Percentiles rank a stretch among this genome's conserved stretches.
Conservation (phyloP, 371 early-diverging fungal species). For the Umbelopsis sp. region DNA sequence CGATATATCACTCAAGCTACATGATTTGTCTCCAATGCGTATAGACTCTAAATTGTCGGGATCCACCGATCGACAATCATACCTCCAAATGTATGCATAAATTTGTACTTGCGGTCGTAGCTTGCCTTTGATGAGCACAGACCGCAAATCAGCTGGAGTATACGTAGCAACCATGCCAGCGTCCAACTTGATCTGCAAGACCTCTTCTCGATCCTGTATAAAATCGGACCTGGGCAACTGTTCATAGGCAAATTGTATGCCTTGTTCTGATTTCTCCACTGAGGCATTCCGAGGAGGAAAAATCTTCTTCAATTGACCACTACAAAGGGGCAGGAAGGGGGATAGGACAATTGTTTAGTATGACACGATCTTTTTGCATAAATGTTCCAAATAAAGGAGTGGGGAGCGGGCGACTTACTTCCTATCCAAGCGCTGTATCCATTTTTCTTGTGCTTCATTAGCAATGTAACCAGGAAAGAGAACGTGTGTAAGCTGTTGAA, state of each 20-base stretch:
- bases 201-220: constrained; percentile 38
- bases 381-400: not conserved
- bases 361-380: not conserved
- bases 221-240: constrained; percentile 35
- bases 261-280: constrained; percentile 20
- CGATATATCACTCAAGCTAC: not conserved
- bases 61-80: constrained; percentile 21
- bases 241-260: constrained; percentile 38
- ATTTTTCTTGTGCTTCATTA: not conserved
- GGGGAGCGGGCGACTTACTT: not conserved
- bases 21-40: constrained; percentile 23
- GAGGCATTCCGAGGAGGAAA: too few relatives aligned
- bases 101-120: constrained; percentile 32
- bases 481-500: not conserved
- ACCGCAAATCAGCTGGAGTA: constrained; percentile 15
- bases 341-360: not conserved
- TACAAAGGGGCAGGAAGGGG: not conserved
- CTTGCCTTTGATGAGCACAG: constrained; percentile 29
- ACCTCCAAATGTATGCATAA: constrained; percentile 40
- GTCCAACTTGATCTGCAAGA: constrained; percentile 25
- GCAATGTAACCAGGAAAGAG: constrained; percentile 7
- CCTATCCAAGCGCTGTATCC: not conserved
- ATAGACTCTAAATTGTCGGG: constrained; percentile 18
- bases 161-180: not conserved
- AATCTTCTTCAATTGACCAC: not conserved